A percentile compares a stretch with the other conserved stretches of the same genome.
These are phyloP conservation scores for Nitzschia sp. DNA, from an alignment of 108 stramenopile genomes.

Conservation along the genomic window DNA sequence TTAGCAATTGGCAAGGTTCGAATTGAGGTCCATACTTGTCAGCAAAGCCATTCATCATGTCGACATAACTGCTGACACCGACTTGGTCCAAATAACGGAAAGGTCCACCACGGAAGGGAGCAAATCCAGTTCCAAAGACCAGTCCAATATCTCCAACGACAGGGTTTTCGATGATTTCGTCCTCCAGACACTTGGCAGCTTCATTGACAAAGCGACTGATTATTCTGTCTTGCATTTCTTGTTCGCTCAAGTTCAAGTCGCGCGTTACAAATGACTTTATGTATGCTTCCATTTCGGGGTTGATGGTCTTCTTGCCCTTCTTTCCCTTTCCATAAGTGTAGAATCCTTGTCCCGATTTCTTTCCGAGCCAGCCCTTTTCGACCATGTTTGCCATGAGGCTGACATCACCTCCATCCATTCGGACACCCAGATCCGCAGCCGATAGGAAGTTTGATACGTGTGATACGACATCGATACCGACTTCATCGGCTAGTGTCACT, in stretches of 20 bases:
- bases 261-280: conserved; percentile 64
- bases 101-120: conserved; percentile 99
- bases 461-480: conserved; percentile 94
- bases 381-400: conserved; percentile 92
- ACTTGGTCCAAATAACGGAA: conserved; percentile 95
- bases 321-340: conserved; percentile 89
- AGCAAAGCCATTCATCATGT: conserved; percentile 93
- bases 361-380: conserved; percentile 94
- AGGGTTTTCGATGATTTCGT: conserved; percentile 96
- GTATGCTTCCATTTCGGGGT: conserved; percentile 76
- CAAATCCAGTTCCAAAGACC: conserved; percentile 99
- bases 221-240: conserved; percentile 95
- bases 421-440: conserved; percentile 91
- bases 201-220: conserved; percentile 97
- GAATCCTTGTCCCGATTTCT: conserved; percentile 97
- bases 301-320: conserved; percentile 88
- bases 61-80: conserved; percentile 88
- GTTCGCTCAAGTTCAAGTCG: conserved; percentile 66
- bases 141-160: conserved; percentile 98
- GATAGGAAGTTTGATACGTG: conserved; percentile 93
- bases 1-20: conserved; percentile 93
- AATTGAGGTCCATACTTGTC: conserved; percentile 95
- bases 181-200: conserved; percentile 97
- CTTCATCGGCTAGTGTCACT: conserved; percentile 93
- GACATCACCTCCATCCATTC: conserved; percentile 95